Conservation (phyloP, 1,139 yeast genomes). For the Protomyces inundatus region DNA sequence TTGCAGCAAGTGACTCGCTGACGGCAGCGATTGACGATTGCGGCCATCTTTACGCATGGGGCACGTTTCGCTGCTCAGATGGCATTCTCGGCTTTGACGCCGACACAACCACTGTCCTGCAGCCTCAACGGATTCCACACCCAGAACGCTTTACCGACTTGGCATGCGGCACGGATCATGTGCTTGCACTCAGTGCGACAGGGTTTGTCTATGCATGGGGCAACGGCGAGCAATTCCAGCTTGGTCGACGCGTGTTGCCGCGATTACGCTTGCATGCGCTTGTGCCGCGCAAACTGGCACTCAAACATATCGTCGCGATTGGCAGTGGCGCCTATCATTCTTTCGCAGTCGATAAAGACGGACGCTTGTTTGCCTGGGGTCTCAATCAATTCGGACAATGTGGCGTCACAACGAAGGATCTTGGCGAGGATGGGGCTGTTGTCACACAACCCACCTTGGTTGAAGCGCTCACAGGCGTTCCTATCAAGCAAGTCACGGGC, state of each 20-base stretch:
- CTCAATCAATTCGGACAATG: slow-evolving; percentile 95
- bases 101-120: slow-evolving; percentile 56
- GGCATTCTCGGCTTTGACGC: slow-evolving; percentile 81
- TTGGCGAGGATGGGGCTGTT: slow-evolving; percentile 74
- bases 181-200: slow-evolving; percentile 71
- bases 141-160: slow-evolving; percentile 72
- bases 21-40: slow-evolving; percentile 74
- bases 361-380: slow-evolving; percentile 83
- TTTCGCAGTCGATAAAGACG: slow-evolving; percentile 76
- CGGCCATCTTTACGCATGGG: slow-evolving; percentile 97
- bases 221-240: slow-evolving; percentile 85
- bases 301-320: slow-evolving; percentile 68
- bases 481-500: slow-evolving; percentile 64
- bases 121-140: slow-evolving; percentile 60
- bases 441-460: slow-evolving; percentile 68
- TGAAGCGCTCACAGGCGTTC: slow-evolving; percentile 52
- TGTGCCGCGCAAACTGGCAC: slow-evolving; percentile 63
- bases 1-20: slow-evolving; percentile 87
- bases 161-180: slow-evolving; percentile 89
- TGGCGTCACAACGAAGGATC: slow-evolving; percentile 57
- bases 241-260: slow-evolving; percentile 77
- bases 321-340: slow-evolving; percentile 96
- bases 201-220: slow-evolving; percentile 98
- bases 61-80: slow-evolving; percentile 83
- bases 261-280: slow-evolving; percentile 65